Base-by-base conservation (phyloP, 345 rosid genomes). In the Erysimum cheiranthoides region DNA sequence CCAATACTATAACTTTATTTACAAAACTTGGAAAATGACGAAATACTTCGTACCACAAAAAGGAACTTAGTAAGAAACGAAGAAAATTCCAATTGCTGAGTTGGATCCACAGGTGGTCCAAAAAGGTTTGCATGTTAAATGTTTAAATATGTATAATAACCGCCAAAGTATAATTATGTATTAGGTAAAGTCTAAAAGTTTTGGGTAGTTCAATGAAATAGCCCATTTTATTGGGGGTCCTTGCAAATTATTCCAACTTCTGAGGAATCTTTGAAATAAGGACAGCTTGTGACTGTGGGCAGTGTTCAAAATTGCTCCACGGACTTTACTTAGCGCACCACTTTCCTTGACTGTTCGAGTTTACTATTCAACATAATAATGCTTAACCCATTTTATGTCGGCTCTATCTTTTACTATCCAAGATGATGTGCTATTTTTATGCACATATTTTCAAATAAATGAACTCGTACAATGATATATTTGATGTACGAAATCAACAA, bases 301-400 rank as follows among this genome's bases (percentile, higher is more conserved):
- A 56, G 17, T 68, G 69, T 61, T 68, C 74, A 61, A 68, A 58
- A 49, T 51, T 61, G 62, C 27, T 51, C 57, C 39, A 60, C 74
- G 62, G 73, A 59, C 17, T 27, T 71, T 18, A 31, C 38, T 56
- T 59, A 35, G 38, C n/a, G 38, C n/a, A 51, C 54, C 61, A 67
- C 68, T 74, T 75, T 59, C 53, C 49, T 75, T 68, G 79, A 75
- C 62, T 75, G 36, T 32, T 51, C 4, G 59, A 39, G 74, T 34
- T 75, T 68, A 32, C 64, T 32, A 32, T 68, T 51, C 63, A 61
- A 25, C 79, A 10, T 47, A 50, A 47, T 28, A 14, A 56, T 65
- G 49, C 31, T 6, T 74, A n/a, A 45, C n/a, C 49, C 12, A 54
- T 21, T 45, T n/a, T 43, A 62, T 64, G 57, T 56, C 57, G 58